Percentiles rank a stretch among this genome's conserved stretches.
Evolutionary conservation across 306 rosid genomes (phyloP).

Genomic region (Crotalaria pallida): DNA sequence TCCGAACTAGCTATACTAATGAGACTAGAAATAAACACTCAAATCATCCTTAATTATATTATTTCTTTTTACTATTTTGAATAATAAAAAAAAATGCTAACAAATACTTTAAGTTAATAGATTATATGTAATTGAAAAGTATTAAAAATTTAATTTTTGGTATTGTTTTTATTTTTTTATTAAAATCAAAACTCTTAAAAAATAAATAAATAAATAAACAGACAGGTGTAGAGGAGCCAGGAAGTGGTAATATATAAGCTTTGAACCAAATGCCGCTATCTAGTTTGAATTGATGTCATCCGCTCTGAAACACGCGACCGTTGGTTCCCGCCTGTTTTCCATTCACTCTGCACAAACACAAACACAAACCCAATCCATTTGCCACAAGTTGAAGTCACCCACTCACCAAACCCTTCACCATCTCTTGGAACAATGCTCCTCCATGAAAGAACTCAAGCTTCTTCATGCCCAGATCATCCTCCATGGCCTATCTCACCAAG

Average conservation of each 20-base stretch:
- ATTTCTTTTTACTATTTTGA: no score
- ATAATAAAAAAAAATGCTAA: no score
- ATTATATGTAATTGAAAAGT: no score
- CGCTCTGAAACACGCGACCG: constrained; percentile 19
- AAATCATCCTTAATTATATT: no score
- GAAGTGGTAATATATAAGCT: no score
- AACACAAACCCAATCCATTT: background rate
- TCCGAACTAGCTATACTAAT: no score
- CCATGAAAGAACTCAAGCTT: constrained; percentile 50
- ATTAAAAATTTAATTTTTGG: no score
- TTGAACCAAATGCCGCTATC: constrained; percentile 5
- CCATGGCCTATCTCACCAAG: constrained; percentile 38
- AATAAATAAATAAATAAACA: background rate
- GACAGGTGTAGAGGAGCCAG: no score
- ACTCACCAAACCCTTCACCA: constrained; percentile 50
- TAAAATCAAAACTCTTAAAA: no score
- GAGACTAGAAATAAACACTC: no score
- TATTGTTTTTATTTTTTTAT: no score
- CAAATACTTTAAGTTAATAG: no score
- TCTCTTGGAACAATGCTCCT: constrained; percentile 46
- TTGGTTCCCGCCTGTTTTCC: constrained; percentile 39
- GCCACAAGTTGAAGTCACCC: constrained; percentile 38
- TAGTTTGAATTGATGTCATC: constrained; percentile 28
- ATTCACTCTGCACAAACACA: constrained; percentile 13
- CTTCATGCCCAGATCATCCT: constrained; percentile 64